Conservation (phyloP, 1,284 basidiomycete genomes). For the Baeospora myosura region DNA sequence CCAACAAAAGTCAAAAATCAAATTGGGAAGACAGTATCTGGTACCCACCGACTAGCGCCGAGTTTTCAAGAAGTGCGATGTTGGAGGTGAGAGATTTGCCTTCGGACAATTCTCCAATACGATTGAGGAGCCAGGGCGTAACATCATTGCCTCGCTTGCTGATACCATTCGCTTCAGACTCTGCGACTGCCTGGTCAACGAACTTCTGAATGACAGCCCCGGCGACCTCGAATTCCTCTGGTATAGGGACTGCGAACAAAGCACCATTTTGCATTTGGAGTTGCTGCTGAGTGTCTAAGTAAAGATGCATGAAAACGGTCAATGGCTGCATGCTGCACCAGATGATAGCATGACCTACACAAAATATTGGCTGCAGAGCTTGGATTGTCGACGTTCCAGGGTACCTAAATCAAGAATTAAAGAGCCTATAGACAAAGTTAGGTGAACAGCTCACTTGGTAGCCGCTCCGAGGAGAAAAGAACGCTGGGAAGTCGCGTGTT, state of each 20-base stretch:
- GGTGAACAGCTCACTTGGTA: slow-evolving; percentile 49
- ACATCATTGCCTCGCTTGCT: slow-evolving; percentile 83
- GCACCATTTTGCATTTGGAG: slow-evolving; percentile 66
- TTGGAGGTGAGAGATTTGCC: slow-evolving; percentile 74
- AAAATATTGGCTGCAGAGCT: slow-evolving; percentile 62
- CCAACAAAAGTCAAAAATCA: slow-evolving; percentile 4
- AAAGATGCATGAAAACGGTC: slow-evolving; percentile 1
- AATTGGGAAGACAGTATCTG: slow-evolving; percentile 4
- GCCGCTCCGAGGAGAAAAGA: slow-evolving; percentile 84
- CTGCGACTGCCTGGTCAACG: slow-evolving; percentile 81
- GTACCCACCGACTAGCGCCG: slow-evolving; percentile 72
- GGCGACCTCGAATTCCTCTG: slow-evolving; percentile 60
- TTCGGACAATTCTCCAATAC: slow-evolving; percentile 77
- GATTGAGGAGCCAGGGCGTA: slow-evolving; percentile 87
- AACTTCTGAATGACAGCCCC: slow-evolving; percentile 72
- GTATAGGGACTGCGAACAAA: slow-evolving; percentile 89
- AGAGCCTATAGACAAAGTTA: neutral
- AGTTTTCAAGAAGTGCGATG: slow-evolving; percentile 86
- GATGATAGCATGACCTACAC: slow-evolving; percentile 36
- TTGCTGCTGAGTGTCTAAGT: slow-evolving; percentile 50
- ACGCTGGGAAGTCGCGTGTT: slow-evolving; percentile 85
- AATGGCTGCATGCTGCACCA: no score
- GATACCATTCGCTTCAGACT: slow-evolving; percentile 79
- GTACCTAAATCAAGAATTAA: slow-evolving; percentile 38
- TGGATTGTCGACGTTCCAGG: slow-evolving; percentile 62